These are phyloP conservation scores for Jaltomata sinuosa DNA, from an alignment of 257 asterid genomes.

Conservation along the genomic window DNA sequence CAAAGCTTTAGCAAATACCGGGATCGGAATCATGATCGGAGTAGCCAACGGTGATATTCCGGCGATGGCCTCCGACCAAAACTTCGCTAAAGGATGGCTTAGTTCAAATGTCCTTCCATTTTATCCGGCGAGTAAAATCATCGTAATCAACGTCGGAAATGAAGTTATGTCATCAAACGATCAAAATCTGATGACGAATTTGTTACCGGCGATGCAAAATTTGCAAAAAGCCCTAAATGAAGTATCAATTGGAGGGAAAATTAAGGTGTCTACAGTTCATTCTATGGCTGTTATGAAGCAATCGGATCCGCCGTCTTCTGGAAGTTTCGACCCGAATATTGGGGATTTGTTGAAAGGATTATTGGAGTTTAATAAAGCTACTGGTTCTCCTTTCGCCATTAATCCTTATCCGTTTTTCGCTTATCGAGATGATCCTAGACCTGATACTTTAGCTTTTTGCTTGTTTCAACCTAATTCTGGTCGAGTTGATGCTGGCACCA, in stretches of 20 bases:
- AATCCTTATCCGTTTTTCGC: conserved; percentile 76
- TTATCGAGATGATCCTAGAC: conserved; percentile 55
- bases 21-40: conserved; percentile 52
- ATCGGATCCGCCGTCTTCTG: conserved; percentile 69
- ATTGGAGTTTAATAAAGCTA: conserved; percentile 39
- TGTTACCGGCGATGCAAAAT: conserved; percentile 65
- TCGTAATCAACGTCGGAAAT: conserved; percentile 50
- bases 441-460: conserved; percentile 63
- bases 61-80: conserved; percentile 48
- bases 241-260: conserved; percentile 33
- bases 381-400: conserved; percentile 56
- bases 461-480: conserved; percentile 65
- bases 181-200: conserved; percentile 36
- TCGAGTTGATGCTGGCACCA: conserved; percentile 48
- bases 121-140: conserved; percentile 48
- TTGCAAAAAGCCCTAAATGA: conserved; percentile 37
- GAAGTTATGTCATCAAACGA: conserved; percentile 56
- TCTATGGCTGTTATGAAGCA: conserved; percentile 49
- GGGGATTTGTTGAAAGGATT: conserved; percentile 49
- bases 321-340: conserved; percentile 39
- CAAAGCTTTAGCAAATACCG: conserved; percentile 53
- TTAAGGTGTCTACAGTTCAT: conserved; percentile 69
- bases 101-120: conserved; percentile 37
- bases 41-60: conserved; percentile 56
- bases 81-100: conserved; percentile 43